Base-by-base conservation (phyloP, 1,284 basidiomycete genomes). In the Gastroboletus turbinatus region DNA sequence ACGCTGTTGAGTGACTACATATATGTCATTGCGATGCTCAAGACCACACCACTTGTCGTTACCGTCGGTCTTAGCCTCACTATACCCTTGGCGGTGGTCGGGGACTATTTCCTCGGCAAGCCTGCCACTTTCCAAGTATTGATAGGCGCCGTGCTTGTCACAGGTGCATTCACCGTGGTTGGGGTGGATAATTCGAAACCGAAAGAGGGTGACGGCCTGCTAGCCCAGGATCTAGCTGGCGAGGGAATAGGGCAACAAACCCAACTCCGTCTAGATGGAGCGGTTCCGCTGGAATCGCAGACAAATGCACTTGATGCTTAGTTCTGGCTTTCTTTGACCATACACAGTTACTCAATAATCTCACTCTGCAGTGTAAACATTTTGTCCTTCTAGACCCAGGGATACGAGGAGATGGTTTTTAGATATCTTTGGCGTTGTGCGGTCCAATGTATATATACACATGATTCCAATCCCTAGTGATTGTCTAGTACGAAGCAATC, bases 61-160 rank as follows among this genome's bases (percentile, higher is more conserved):
- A 99, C 96, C 1, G 80, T 99, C 56, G 96, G 97, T 17, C 80
- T 99, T 19, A 94, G 90, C 55, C 80, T 99, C n/a, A 98, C 97
- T 0, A 97, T 98, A 67, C 94, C 94, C 10, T 76, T 95, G 52
- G 93, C 94, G 2, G 86, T 96, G 39, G 53, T 89, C 19, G 93
- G 92, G 11, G 94, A 96, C 71, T 80, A 87, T 58, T 66, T 89
- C 46, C 76, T 91, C 13, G 79, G 83, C 25, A 82, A 79, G 55
- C 76, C 82, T 36, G 75, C 81, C n/a, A 71, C 77, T 46, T 65
- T 69, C 3, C 79, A 85, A 65, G 84, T 90, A 23, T 72, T 90
- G 29, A 36, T 84, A 8, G 90, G 90, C 21, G 90, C 88, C 14
- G 56, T 79, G 16, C 74, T 92, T 39, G 88, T 92, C 16, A 69